phyloP scores from a whole-genome alignment of 192 early-diverging fungal species.

The Spinellus fusiger region DNA sequence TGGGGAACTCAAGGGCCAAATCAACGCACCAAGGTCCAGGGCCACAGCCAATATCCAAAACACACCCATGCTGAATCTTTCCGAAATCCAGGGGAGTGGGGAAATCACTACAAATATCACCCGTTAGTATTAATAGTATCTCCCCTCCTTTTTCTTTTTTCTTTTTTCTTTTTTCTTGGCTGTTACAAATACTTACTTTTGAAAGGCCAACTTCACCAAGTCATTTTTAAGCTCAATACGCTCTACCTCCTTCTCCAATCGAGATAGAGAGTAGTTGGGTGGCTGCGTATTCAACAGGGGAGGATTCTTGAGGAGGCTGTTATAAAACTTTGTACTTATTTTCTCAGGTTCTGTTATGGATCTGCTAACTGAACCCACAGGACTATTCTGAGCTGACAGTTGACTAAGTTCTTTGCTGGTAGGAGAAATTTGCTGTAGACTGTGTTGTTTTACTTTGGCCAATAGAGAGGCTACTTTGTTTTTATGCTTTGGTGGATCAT shows the following conservation, averaged over 20 bases:
- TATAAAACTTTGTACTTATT: too few relatives aligned
- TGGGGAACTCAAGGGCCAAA: slow-evolving; percentile 4
- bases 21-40: slow-evolving; percentile 23
- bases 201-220: slow-evolving; percentile 20
- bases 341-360: too few relatives aligned
- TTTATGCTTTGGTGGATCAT: background rate
- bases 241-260: slow-evolving; percentile 11
- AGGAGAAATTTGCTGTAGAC: too few relatives aligned
- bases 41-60: slow-evolving; percentile 19
- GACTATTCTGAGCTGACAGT: too few relatives aligned
- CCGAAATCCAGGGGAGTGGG: slow-evolving; percentile 12
- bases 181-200: slow-evolving; percentile 16
- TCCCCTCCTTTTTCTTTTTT: background rate
- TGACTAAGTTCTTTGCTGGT: too few relatives aligned
- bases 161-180: background rate
- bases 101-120: slow-evolving; percentile 10
- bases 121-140: background rate
- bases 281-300: background rate
- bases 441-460: too few relatives aligned
- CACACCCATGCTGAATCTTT: background rate
- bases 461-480: background rate
- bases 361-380: too few relatives aligned
- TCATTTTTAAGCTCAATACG: slow-evolving; percentile 24
- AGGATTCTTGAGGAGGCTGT: background rate
- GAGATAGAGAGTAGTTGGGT: background rate